A percentile compares a stretch with the other conserved stretches of the same genome.
Evolutionary conservation across 1,139 yeast species (phyloP).

Genomic region (Debaryomyces udenii): DNA sequence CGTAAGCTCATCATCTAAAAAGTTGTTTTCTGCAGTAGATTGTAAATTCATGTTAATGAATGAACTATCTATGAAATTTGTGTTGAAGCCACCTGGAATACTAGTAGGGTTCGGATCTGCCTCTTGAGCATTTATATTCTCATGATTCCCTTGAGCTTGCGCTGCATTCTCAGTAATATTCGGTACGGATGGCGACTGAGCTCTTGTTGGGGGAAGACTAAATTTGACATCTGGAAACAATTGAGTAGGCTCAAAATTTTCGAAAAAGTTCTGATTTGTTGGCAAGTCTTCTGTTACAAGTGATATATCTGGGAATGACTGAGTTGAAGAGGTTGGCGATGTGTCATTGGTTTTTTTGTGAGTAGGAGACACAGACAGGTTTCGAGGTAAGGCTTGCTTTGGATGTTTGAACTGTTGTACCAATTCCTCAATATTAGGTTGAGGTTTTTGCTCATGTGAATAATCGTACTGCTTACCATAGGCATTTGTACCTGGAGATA

Average conservation of each 20-base stretch:
- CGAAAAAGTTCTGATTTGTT: constrained; percentile 44
- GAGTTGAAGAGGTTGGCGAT: constrained; percentile 43
- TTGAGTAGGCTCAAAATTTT: constrained; percentile 53
- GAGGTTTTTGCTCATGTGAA: constrained; percentile 5
- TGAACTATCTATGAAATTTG: constrained; percentile 50
- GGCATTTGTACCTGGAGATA: constrained; percentile 35
- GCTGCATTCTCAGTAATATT: constrained; percentile 14
- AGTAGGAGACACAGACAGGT: constrained; percentile 13
- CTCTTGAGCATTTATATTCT: constrained; percentile 10
- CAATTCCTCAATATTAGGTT: constrained; percentile 33
- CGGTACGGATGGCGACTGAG: constrained; percentile 35
- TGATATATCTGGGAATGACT: constrained; percentile 50
- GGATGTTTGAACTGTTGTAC: constrained; percentile 34
- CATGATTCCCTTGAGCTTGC: constrained; percentile 17
- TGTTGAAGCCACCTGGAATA: constrained; percentile 37
- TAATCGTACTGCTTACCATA: constrained; percentile 23
- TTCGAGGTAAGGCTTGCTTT: constrained; percentile 11
- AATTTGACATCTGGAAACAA: constrained; percentile 44
- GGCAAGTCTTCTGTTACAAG: constrained; percentile 51
- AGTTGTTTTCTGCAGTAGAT: constrained; percentile 37
- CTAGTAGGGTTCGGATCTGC: constrained; percentile 21
- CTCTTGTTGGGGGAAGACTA: constrained; percentile 43
- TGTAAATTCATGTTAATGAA: constrained; percentile 51
- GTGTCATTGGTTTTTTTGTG: constrained; percentile 24
- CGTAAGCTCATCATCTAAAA: constrained; percentile 37